A percentile compares a stretch with the other conserved stretches of the same genome.
Evolutionary conservation across 1,284 basidiomycete species (phyloP).

Genomic region (Ceratorhiza oryzae-sativae): DNA sequence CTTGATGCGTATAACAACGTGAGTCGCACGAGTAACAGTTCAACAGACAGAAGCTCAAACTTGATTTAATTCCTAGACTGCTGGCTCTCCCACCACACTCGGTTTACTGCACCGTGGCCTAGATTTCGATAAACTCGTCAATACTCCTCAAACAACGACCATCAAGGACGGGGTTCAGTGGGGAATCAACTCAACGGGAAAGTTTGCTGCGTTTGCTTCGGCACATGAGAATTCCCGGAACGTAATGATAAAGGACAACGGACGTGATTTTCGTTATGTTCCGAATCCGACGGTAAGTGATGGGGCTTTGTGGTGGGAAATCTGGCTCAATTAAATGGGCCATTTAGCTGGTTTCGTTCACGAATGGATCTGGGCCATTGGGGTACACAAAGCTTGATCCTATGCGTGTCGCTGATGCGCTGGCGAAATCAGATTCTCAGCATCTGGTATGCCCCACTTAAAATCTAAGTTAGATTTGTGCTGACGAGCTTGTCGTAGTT

Average conservation of each 20-base stretch:
- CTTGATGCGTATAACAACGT: slow-evolving; percentile 36
- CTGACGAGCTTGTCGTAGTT: neutral
- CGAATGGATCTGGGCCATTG: slow-evolving; percentile 27
- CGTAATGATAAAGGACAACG: slow-evolving; percentile 32
- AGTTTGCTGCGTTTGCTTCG: slow-evolving; percentile 31
- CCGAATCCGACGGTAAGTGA: slow-evolving; percentile 32
- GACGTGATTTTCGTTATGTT: slow-evolving; percentile 37
- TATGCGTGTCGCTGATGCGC: slow-evolving; percentile 13
- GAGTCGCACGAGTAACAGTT: too few species aligned
- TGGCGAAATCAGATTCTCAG: slow-evolving; percentile 35
- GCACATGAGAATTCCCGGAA: slow-evolving; percentile 32
- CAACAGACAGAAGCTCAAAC: too few species aligned
- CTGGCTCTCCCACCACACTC: slow-evolving; percentile 14
- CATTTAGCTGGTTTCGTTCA: slow-evolving; percentile 33
- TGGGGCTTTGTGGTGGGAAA: too few species aligned
- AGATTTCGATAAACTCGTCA: slow-evolving; percentile 16
- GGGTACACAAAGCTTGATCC: slow-evolving; percentile 37
- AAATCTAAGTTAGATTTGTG: neutral
- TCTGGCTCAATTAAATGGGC: neutral
- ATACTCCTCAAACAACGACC: neutral
- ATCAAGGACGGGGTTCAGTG: slow-evolving; percentile 18
- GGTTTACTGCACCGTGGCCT: slow-evolving; percentile 18
- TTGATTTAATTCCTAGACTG: neutral
- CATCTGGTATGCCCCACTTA: slow-evolving; percentile 9
- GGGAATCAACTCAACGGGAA: slow-evolving; percentile 30